Evolutionary conservation across 768 basidiomycete genomes (phyloP).

Genomic region (Sarcodon aspratus): DNA sequence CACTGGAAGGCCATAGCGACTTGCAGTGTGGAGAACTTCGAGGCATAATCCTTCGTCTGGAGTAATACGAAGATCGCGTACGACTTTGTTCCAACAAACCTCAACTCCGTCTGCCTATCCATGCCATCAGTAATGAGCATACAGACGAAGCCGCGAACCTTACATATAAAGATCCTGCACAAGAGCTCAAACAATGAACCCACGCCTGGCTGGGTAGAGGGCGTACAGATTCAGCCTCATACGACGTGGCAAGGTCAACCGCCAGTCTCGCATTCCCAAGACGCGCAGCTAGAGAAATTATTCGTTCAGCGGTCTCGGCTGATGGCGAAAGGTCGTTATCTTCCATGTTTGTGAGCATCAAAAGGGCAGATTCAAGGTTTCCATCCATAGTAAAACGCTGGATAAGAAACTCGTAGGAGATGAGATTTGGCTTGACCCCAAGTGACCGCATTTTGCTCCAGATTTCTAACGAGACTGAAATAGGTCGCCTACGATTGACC

Average conservation of each 20-base stretch:
- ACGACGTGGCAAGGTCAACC: constrained; percentile 53
- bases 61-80: constrained; percentile 35
- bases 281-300: constrained; percentile 44
- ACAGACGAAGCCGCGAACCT: constrained; percentile 16
- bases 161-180: constrained; percentile 60
- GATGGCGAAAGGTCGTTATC: constrained; percentile 36
- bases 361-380: constrained; percentile 59
- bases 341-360: constrained; percentile 50
- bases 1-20: constrained; percentile 57
- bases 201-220: constrained; percentile 44
- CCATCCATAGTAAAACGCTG: constrained; percentile 27
- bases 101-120: constrained; percentile 55
- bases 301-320: constrained; percentile 33
- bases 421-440: constrained; percentile 35
- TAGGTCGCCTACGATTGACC: constrained; percentile 30
- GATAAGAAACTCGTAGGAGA: constrained; percentile 46
- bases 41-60: constrained; percentile 72
- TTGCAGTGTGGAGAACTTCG: constrained; percentile 62
- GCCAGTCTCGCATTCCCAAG: constrained; percentile 54
- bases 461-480: constrained; percentile 22
- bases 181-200: constrained; percentile 54
- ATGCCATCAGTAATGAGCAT: not conserved
- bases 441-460: constrained; percentile 43
- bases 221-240: constrained; percentile 43
- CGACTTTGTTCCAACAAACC: constrained; percentile 49